Percentiles rank a stretch among this genome's conserved stretches.
These are phyloP conservation scores for Dioscorea alata DNA, from an alignment of 106 monocot genomes.

Conservation along the genomic window DNA sequence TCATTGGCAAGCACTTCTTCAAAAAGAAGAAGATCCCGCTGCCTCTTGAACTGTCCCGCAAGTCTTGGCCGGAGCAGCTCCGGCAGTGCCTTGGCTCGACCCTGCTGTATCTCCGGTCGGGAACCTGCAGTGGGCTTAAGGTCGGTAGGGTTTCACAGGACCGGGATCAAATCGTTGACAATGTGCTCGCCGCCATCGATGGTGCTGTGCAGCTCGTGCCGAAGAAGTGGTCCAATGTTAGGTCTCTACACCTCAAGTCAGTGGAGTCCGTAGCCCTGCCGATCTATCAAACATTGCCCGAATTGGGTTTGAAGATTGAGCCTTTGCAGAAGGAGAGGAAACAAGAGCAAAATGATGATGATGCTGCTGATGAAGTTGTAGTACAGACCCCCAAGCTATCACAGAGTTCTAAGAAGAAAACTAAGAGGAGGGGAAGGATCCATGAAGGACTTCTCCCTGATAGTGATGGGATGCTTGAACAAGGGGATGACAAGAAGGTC, in stretches of 20 bases:
- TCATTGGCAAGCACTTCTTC: conserved; percentile 31
- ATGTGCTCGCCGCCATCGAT: conserved; percentile 22
- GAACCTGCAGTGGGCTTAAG: conserved; percentile 27
- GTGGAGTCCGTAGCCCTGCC: conserved; percentile 37
- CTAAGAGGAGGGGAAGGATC: conserved; percentile 5
- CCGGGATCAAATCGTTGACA: conserved; percentile 26
- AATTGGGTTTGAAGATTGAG: conserved; percentile 32
- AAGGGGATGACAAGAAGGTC: background rate
- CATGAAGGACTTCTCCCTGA: background rate
- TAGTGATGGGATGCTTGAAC: background rate
- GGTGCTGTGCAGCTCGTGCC: conserved; percentile 28
- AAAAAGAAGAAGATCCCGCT: conserved; percentile 37
- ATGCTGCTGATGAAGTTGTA: background rate
- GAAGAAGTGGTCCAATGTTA: conserved; percentile 38
- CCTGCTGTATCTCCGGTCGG: conserved; percentile 16
- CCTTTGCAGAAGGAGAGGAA: background rate
- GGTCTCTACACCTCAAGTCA: conserved; percentile 32
- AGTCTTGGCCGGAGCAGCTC: conserved; percentile 32
- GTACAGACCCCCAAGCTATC: background rate
- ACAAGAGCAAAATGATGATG: background rate
- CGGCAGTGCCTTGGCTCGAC: conserved; percentile 15
- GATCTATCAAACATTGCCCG: conserved; percentile 29
- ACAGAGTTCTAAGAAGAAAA: background rate
- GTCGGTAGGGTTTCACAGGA: conserved; percentile 27
- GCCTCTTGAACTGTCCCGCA: conserved; percentile 17